Percentiles rank a stretch among this genome's conserved stretches.
Evolutionary conservation across 2,329 filamentous ascomycete genomes (phyloP).

Genomic region (Ambrosiella xylebori): DNA sequence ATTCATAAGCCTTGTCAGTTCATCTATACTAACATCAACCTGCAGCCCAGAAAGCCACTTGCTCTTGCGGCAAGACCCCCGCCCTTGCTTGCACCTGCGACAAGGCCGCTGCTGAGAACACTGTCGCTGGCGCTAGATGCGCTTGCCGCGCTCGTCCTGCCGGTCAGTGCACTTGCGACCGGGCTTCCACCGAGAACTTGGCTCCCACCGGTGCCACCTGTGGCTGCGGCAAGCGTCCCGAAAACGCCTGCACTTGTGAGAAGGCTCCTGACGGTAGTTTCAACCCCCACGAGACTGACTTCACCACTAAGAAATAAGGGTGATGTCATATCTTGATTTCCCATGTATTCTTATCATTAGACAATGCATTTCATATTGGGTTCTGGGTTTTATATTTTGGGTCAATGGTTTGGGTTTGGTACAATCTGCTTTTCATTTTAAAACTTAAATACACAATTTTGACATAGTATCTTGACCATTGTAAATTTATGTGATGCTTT

Average conservation of each 20-base stretch:
- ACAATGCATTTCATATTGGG: not conserved
- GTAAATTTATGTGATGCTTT: too few relatives aligned
- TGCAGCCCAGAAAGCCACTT: conserved; percentile 47
- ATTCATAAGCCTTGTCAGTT: conserved; percentile 1
- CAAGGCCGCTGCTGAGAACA: conserved; percentile 62
- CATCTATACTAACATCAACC: not conserved
- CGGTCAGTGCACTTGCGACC: conserved; percentile 66
- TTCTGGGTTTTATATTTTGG: not conserved
- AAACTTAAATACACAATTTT: too few relatives aligned
- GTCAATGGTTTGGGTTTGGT: not conserved
- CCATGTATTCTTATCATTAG: not conserved
- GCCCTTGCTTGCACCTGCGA: conserved; percentile 77
- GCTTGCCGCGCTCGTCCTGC: conserved; percentile 69
- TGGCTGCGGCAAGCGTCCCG: conserved; percentile 57
- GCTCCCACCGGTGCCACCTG: conserved; percentile 44
- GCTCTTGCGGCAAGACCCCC: conserved; percentile 78
- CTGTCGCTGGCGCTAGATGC: conserved; percentile 53
- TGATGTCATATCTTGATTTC: not conserved
- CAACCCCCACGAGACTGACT: conserved; percentile 66
- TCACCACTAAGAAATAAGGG: conserved; percentile 49
- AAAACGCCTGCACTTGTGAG: conserved; percentile 65
- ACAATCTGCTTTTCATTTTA: too few relatives aligned
- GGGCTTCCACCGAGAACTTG: conserved; percentile 53
- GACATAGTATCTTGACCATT: too few relatives aligned
- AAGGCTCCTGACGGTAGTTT: conserved; percentile 46